Conservation (phyloP, 78 protist species). For the Chrysochromulina parva region DNA sequence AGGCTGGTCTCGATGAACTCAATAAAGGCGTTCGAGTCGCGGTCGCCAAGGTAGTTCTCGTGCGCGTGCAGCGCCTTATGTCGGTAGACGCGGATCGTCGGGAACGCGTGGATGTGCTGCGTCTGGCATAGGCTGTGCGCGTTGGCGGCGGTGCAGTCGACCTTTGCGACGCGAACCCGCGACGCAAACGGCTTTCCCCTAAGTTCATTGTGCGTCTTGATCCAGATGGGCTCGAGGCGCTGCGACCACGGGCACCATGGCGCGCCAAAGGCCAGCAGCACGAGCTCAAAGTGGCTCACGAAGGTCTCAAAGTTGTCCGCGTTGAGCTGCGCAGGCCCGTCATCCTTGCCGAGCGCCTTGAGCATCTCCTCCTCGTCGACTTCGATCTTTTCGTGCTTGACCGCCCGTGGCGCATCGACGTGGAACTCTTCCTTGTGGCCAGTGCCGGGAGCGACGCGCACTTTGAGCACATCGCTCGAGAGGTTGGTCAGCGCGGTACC, state of each 20-base stretch:
- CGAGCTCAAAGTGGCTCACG: neutral
- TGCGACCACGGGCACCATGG: slow-evolving; percentile 4
- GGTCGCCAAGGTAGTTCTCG: neutral
- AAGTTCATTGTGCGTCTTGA: neutral
- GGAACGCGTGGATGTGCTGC: neutral
- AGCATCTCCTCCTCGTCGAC: neutral
- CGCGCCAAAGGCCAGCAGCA: neutral
- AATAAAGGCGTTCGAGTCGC: neutral
- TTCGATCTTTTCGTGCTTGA: neutral
- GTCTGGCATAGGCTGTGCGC: neutral
- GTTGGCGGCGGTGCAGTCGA: neutral
- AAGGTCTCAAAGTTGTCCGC: neutral
- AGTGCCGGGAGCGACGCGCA: neutral
- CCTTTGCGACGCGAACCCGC: neutral
- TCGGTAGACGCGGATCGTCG: neutral
- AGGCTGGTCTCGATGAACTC: neutral
- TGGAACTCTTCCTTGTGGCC: neutral
- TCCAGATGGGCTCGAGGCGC: neutral
- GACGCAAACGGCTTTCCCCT: neutral
- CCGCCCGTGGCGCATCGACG: neutral
- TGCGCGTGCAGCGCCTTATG: neutral
- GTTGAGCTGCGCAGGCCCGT: neutral
- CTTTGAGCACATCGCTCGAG: neutral
- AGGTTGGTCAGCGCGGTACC: neutral
- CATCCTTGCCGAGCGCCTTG: neutral